Evolutionary conservation across 495 filamentous ascomycete species (phyloP).

Genomic region (Neurospora tetraspora): DNA sequence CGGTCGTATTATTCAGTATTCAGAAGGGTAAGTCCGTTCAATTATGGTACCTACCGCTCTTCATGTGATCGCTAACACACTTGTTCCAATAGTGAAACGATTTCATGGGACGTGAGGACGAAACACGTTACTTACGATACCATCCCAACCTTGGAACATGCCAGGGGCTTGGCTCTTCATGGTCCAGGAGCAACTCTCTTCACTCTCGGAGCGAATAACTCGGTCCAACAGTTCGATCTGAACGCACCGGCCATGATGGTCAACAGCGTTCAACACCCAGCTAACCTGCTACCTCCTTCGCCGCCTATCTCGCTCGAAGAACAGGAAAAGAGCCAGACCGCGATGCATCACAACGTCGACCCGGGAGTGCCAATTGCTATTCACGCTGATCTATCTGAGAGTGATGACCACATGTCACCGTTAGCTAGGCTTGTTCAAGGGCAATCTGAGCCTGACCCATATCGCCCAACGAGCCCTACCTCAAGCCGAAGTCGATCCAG

Average conservation of each 20-base stretch:
- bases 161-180: constrained; percentile 76
- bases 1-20: constrained; percentile 85
- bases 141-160: constrained; percentile 73
- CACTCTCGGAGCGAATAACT: constrained; percentile 78
- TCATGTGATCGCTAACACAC: neutral
- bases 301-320: constrained; percentile 70
- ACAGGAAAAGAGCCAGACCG: constrained; percentile 32
- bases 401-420: constrained; percentile 56
- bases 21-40: constrained; percentile 67
- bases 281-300: constrained; percentile 61
- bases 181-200: constrained; percentile 87
- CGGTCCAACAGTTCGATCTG: constrained; percentile 88
- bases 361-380: constrained; percentile 37
- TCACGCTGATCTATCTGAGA: constrained; percentile 48
- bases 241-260: constrained; percentile 68
- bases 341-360: constrained; percentile 33
- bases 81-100: constrained; percentile 60
- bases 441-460: constrained; percentile 38
- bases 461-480: constrained; percentile 50
- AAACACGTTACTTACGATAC: constrained; percentile 85
- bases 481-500: constrained; percentile 60
- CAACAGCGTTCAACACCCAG: constrained; percentile 73
- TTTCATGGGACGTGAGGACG: constrained; percentile 92
- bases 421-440: constrained; percentile 53
- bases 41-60: neutral